These are phyloP conservation scores for Panicum hallii DNA, from an alignment of 202 grass and related monocot species.

Conservation along the genomic window DNA sequence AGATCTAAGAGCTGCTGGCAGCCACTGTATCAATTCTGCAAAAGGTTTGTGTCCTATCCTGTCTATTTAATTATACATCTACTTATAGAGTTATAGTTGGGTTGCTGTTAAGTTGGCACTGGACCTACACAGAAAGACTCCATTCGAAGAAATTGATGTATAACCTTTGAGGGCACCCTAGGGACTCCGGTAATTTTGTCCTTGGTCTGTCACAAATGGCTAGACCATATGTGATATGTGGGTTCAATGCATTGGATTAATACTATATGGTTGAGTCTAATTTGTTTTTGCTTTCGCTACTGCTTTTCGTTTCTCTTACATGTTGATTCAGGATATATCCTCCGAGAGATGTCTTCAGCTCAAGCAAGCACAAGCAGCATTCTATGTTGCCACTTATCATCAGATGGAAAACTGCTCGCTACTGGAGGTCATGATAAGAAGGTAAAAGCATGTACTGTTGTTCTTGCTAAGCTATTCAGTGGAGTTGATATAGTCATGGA, in stretches of 20 bases:
- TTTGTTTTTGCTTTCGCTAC: constrained; percentile 1
- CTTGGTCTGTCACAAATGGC: neutral
- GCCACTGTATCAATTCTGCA: constrained; percentile 45
- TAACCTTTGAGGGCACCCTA: neutral
- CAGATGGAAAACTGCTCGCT: constrained; percentile 88
- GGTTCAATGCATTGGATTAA: neutral
- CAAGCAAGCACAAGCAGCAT: constrained; percentile 64
- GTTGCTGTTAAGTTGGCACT: neutral
- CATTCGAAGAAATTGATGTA: neutral
- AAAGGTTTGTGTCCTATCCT: constrained; percentile 56
- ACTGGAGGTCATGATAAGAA: constrained; percentile 94
- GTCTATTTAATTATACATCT: constrained; percentile 8
- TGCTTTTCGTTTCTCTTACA: constrained; percentile 21
- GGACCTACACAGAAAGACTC: neutral
- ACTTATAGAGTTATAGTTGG: constrained; percentile 17
- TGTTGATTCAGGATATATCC: constrained; percentile 54
- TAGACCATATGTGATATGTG: neutral
- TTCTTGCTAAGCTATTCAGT: constrained; percentile 37
- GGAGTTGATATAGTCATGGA: constrained; percentile 15
- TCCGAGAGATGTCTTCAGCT: constrained; percentile 61
- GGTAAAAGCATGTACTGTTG: constrained; percentile 46
- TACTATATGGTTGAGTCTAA: neutral
- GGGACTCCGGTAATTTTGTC: neutral
- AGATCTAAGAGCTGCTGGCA: constrained; percentile 55
- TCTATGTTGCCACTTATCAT: constrained; percentile 93